These are phyloP conservation scores for Phialophora verrucosa DNA, from an alignment of 2,329 filamentous ascomycete species.

Conservation along the genomic window DNA sequence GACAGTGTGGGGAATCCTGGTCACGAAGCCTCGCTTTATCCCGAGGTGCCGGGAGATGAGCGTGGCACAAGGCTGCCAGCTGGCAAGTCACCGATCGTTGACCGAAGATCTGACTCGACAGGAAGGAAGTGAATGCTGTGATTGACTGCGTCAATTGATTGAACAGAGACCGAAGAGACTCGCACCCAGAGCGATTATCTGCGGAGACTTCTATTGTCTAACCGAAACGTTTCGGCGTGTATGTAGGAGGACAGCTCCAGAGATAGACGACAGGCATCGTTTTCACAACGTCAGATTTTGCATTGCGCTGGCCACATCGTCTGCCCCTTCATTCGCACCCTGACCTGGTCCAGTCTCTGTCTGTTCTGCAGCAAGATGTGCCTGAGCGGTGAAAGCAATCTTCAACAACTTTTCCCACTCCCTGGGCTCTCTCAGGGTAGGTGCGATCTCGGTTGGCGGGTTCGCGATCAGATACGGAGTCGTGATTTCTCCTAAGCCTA, in stretches of 20 bases:
- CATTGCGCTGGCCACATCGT: background rate
- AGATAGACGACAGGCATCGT: background rate
- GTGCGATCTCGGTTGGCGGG: background rate
- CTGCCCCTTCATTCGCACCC: background rate
- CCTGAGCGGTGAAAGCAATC: background rate
- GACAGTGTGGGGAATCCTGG: background rate
- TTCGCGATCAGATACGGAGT: background rate
- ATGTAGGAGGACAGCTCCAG: background rate
- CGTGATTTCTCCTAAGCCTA: background rate
- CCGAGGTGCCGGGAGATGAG: conserved; percentile 5
- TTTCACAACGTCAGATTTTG: background rate
- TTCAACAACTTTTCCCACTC: background rate
- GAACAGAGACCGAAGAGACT: no score
- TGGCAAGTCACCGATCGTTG: background rate
- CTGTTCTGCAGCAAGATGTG: background rate
- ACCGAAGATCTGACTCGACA: background rate
- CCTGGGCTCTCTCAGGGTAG: background rate
- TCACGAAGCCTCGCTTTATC: background rate
- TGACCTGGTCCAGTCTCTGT: background rate
- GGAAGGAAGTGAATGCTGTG: background rate
- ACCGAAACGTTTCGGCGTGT: background rate
- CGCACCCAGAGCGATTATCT: background rate
- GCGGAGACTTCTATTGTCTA: background rate
- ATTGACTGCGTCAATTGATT: background rate
- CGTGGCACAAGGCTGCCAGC: background rate